These are phyloP conservation scores for Cyathus pygmaeus DNA, from an alignment of 1,284 basidiomycete species.

Conservation along the genomic window DNA sequence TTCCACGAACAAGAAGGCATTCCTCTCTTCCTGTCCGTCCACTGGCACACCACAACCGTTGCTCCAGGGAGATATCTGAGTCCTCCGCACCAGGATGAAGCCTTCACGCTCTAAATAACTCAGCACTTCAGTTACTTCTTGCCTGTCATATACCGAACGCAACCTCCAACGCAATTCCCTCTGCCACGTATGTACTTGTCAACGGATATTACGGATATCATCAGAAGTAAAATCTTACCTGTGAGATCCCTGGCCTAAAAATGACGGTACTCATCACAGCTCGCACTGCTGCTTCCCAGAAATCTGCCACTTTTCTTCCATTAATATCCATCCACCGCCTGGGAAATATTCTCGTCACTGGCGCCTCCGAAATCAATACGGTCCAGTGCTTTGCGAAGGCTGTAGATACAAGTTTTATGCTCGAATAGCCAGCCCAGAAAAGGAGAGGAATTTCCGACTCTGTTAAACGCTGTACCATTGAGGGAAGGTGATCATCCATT, in stretches of 20 bases:
- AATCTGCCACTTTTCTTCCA: conserved; percentile 66
- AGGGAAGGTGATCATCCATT: conserved; percentile 26
- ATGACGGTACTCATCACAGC: conserved; percentile 75
- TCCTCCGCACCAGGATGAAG: conserved; percentile 50
- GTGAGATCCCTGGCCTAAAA: conserved; percentile 76
- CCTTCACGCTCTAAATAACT: conserved; percentile 62
- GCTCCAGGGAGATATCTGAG: conserved; percentile 21
- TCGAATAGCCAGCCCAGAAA: conserved; percentile 77
- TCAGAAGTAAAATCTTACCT: conserved; percentile 58
- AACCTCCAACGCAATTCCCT: conserved; percentile 74
- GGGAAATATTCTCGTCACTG: conserved; percentile 62
- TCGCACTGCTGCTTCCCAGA: conserved; percentile 76
- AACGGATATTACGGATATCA: conserved; percentile 3
- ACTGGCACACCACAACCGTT: conserved; percentile 41
- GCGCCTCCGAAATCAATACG: conserved; percentile 59
- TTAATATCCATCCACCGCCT: conserved; percentile 82
- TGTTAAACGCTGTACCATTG: conserved; percentile 54
- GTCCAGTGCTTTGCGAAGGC: conserved; percentile 67
- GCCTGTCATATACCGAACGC: conserved; percentile 74
- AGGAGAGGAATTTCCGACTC: conserved; percentile 62
- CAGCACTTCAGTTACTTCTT: conserved; percentile 77
- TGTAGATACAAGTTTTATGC: conserved; percentile 61
- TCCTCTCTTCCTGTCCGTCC: conserved; percentile 61
- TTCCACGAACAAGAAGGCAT: conserved; percentile 52
- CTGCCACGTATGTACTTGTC: conserved; percentile 52